Conservation (phyloP, 2,329 filamentous ascomycete genomes). For the Cladophialophora carrionii region DNA sequence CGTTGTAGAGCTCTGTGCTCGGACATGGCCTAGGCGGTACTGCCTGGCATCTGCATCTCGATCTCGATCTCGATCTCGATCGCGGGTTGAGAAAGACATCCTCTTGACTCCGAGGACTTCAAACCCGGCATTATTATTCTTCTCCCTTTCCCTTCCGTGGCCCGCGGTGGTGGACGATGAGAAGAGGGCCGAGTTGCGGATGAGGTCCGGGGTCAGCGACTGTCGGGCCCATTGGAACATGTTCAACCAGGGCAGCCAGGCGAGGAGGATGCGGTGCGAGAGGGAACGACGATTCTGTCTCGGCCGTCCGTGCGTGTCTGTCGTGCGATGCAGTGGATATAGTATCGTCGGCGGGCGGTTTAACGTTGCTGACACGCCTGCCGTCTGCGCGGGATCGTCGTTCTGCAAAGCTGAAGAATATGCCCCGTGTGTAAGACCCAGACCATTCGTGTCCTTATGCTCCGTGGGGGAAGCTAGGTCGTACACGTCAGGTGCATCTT, state of each 20-base stretch:
- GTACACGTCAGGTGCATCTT: neutral
- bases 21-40: neutral
- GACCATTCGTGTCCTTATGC: neutral
- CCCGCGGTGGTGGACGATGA: neutral
- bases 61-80: neutral
- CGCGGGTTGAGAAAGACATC: neutral
- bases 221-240: conserved; percentile 21
- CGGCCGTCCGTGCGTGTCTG: neutral
- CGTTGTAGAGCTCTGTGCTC: neutral
- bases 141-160: neutral
- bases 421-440: neutral
- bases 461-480: neutral
- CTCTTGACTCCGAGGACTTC: neutral
- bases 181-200: neutral
- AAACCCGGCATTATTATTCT: neutral
- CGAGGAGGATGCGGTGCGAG: conserved; percentile 19
- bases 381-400: neutral
- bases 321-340: neutral
- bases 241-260: conserved; percentile 25
- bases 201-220: conserved; percentile 4
- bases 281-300: conserved; percentile 5
- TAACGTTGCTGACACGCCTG: neutral
- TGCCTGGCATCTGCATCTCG: neutral
- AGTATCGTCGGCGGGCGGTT: neutral
- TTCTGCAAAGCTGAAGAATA: neutral